Evolutionary conservation across 2,329 filamentous ascomycete genomes (phyloP), one percentile per base, ranked within the genome.

Genomic region (Sphaerulina vaccinii): DNA sequence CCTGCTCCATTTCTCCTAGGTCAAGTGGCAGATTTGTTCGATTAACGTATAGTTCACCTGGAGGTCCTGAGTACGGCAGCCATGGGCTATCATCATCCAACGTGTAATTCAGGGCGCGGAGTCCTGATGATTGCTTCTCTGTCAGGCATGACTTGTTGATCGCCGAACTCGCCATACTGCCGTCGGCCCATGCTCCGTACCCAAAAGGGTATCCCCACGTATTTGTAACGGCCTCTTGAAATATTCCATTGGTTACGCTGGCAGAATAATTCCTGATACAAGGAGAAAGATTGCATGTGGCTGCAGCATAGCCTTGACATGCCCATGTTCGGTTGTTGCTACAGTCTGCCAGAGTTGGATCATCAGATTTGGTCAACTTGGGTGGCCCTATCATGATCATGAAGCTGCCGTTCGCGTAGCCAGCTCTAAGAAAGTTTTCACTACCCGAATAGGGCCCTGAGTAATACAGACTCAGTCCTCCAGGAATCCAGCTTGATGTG

Each of bases 291-390:
- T 19, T 24, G 37, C 46, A 49, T 3, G 19, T 42, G 8, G 46
- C 11, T 13, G 37, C 46, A 18, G 46, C 46, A 15, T 49, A 49
- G 36, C 46, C 46, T 15, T 33, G 46, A 42, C 46, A 49, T 10
- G 35, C 35, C 46, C 46, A 49, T 35, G 46, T 49, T 3, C 18
- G 36, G 35, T 41, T 42, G 46, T 23, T 3, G 22, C 23, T 39
- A 22, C 46, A 33, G 23, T 49, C 46, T 9, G 27, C 9, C n/a
- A 39, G 19, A 2, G 36, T 22, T 15, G 3, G 7, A 32, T 32
- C 27, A 13, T n/a, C n/a, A n/a, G n/a, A n/a, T n/a, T 32, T 32
- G 7, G 27, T 32, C 27, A 32, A 32, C 13, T 29, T 49, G 3
- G 46, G 37, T 21, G 46, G 46, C 2, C 46, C 46, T 1, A 42